These are phyloP conservation scores for Boletus sp. DNA, from an alignment of 1,284 basidiomycete genomes.

Conservation along the genomic window DNA sequence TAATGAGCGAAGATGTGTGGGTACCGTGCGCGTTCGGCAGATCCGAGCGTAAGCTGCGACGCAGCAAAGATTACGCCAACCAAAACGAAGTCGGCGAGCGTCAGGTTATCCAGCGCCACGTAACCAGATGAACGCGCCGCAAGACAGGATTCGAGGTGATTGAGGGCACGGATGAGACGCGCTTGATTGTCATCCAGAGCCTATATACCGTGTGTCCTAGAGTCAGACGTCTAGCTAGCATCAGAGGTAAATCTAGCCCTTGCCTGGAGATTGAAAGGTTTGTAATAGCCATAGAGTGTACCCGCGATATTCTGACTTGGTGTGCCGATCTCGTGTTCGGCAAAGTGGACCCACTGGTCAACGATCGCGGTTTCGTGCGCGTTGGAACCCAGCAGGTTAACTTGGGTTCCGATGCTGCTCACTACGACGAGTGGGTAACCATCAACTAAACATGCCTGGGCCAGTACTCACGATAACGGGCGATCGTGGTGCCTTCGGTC, in stretches of 20 bases:
- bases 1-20: constrained; percentile 51
- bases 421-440: constrained; percentile 31
- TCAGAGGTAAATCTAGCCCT: neutral
- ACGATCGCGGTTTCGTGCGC: constrained; percentile 44
- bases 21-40: constrained; percentile 35
- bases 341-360: constrained; percentile 51
- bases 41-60: constrained; percentile 36
- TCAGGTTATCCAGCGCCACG: constrained; percentile 55
- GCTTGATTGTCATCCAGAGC: constrained; percentile 11
- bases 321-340: constrained; percentile 42
- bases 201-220: neutral
- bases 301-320: neutral
- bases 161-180: constrained; percentile 26
- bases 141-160: constrained; percentile 47
- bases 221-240: neutral
- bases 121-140: constrained; percentile 40
- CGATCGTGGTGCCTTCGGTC: constrained; percentile 53
- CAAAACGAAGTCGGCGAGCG: constrained; percentile 56
- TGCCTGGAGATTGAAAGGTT: constrained; percentile 18
- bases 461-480: constrained; percentile 52
- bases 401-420: constrained; percentile 45
- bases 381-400: constrained; percentile 45
- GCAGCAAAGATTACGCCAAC: constrained; percentile 36
- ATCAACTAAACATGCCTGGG: fast-evolving
- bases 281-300: constrained; percentile 8